Percentiles rank a stretch among this genome's conserved stretches.
Conservation (phyloP, 1,284 basidiomycete species). For the Puccinia hordei region DNA sequence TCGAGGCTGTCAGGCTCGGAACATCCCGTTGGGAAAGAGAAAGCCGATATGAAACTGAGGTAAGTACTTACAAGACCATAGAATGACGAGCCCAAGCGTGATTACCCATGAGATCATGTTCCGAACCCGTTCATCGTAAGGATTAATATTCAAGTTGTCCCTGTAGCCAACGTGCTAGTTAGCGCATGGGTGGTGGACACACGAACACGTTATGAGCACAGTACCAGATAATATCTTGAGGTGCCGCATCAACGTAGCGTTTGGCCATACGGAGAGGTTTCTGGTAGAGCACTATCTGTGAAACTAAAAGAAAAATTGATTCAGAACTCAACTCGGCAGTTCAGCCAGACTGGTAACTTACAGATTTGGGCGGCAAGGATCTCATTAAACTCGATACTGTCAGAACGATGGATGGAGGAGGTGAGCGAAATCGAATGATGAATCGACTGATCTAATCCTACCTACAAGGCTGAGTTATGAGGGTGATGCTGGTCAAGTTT, state of each 20-base stretch:
- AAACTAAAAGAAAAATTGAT: not conserved
- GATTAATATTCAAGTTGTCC: conserved; percentile 77
- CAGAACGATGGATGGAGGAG: conserved; percentile 51
- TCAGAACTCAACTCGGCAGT: not conserved
- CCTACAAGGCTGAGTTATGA: conserved; percentile 61
- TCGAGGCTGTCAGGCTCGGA: not conserved
- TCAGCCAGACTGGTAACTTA: conserved; percentile 61
- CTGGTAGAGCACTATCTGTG: conserved; percentile 55
- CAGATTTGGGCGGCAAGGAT: conserved; percentile 84
- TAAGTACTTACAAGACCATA: conserved; percentile 64
- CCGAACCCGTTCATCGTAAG: conserved; percentile 76
- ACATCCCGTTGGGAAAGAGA: not conserved
- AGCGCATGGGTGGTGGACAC: not conserved
- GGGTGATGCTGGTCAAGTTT: conserved; percentile 65
- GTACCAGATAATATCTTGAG: conserved; percentile 83
- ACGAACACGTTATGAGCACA: not conserved
- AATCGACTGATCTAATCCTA: not conserved
- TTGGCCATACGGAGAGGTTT: conserved; percentile 65
- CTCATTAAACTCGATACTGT: conserved; percentile 85
- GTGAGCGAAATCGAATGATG: not conserved
- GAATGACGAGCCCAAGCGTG: conserved; percentile 68
- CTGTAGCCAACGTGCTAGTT: not conserved
- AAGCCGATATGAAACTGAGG: not conserved
- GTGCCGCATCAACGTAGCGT: conserved; percentile 71
- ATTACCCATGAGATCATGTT: conserved; percentile 63